Evolutionary conservation across 345 rosid genomes (phyloP).

Genomic region (Rubroshorea leprosula): DNA sequence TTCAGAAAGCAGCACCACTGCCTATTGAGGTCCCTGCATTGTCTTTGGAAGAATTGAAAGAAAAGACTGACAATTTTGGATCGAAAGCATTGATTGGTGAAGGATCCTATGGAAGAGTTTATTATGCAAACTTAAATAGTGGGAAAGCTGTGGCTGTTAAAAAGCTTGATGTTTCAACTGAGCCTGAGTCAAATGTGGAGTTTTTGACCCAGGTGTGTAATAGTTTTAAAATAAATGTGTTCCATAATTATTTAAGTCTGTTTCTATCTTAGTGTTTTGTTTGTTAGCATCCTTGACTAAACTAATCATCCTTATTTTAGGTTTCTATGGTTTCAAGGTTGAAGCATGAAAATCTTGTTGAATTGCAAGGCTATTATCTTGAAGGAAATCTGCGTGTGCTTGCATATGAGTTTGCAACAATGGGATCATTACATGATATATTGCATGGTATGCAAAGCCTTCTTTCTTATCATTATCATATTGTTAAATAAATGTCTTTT

Average conservation of each 20-base stretch:
- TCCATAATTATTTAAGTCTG: background rate
- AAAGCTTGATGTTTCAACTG: conserved; percentile 78
- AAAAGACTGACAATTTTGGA: conserved; percentile 83
- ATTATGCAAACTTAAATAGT: conserved; percentile 55
- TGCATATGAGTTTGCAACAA: conserved; percentile 92
- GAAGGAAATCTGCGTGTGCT: conserved; percentile 79
- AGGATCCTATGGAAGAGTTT: conserved; percentile 97
- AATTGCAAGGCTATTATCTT: conserved; percentile 83
- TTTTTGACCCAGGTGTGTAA: conserved; percentile 72
- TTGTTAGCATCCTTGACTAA: background rate
- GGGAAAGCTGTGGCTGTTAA: conserved; percentile 79
- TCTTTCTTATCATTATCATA: too few relatives aligned
- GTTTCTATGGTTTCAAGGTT: conserved; percentile 81
- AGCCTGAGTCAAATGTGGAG: conserved; percentile 67
- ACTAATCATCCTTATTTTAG: too few relatives aligned
- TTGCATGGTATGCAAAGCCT: conserved; percentile 97
- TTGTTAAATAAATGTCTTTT: too few relatives aligned
- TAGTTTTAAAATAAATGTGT: background rate
- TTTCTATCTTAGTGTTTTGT: background rate
- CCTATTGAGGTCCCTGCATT: conserved; percentile 78
- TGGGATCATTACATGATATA: conserved; percentile 98
- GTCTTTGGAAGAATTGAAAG: conserved; percentile 69
- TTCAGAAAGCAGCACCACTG: conserved; percentile 63
- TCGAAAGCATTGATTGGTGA: conserved; percentile 94
- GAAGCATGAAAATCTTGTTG: conserved; percentile 73